Conservation (phyloP, 768 basidiomycete species). For the Lepiota venenata region DNA sequence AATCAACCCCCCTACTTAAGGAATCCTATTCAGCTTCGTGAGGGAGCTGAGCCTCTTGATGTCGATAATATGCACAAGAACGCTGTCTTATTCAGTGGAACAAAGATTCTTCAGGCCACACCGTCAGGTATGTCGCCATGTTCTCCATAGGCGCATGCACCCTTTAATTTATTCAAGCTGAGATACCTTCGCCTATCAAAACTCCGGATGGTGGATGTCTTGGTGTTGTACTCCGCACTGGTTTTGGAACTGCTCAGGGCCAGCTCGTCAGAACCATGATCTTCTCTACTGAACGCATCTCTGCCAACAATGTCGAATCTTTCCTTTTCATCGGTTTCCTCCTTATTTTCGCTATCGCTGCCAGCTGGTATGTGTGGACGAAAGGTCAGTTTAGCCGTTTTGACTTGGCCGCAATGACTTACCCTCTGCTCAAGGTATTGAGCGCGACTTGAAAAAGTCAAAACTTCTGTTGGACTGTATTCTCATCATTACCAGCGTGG, state of each 20-base stretch:
- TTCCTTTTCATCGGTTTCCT: conserved; percentile 99
- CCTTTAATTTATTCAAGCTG: conserved; percentile 19
- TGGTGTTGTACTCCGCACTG: conserved; percentile 89
- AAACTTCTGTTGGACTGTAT: conserved; percentile 95
- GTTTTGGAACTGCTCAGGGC: conserved; percentile 97
- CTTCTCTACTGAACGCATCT: conserved; percentile 94
- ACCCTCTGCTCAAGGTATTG: conserved; percentile 57
- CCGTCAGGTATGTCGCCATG: neutral
- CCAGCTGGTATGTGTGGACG: conserved; percentile 97
- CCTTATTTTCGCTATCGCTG: conserved; percentile 95
- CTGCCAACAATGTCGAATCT: conserved; percentile 92
- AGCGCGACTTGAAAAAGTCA: conserved; percentile 89
- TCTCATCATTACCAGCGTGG: conserved; percentile 94
- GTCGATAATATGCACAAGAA: conserved; percentile 87
- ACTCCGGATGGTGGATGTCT: conserved; percentile 93
- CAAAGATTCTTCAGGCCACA: conserved; percentile 11
- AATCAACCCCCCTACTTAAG: conserved; percentile 95
- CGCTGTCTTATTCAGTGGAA: conserved; percentile 81
- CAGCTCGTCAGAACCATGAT: conserved; percentile 99
- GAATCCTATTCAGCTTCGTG: conserved; percentile 89
- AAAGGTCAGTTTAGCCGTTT: conserved; percentile 55
- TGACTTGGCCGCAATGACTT: neutral
- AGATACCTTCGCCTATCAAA: conserved; percentile 41
- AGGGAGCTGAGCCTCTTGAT: conserved; percentile 71
- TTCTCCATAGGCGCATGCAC: neutral